These are phyloP conservation scores for Phytophthora chlamydospora DNA, from an alignment of 352 stramenopile species.

Conservation along the genomic window DNA sequence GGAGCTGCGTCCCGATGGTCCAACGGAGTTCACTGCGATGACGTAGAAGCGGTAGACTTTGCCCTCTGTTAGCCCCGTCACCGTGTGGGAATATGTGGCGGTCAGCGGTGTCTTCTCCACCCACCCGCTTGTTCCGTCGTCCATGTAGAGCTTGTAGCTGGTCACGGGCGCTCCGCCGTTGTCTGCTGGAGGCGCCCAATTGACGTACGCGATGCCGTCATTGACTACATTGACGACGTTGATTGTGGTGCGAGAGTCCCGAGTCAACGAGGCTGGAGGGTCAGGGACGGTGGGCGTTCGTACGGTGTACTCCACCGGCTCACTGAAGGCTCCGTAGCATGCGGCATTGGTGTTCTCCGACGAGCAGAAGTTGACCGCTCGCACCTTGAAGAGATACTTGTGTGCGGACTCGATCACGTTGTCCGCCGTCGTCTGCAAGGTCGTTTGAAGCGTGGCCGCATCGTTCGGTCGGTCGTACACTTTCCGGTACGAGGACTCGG, in stretches of 20 bases:
- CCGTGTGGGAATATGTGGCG: slow-evolving; percentile 52
- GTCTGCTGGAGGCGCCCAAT: slow-evolving; percentile 90
- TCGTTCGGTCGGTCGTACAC: slow-evolving; percentile 95
- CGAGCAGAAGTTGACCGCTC: slow-evolving; percentile 95
- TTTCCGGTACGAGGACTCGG: slow-evolving; percentile 76
- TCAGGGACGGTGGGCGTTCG: slow-evolving; percentile 85
- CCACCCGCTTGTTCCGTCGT: slow-evolving; percentile 61
- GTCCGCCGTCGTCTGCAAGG: slow-evolving; percentile 77
- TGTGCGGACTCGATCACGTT: slow-evolving; percentile 91
- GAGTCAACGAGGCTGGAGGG: slow-evolving; percentile 65
- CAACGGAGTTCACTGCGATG: slow-evolving; percentile 84
- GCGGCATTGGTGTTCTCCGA: slow-evolving; percentile 66
- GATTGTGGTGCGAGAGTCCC: slow-evolving; percentile 78
- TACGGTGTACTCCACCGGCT: slow-evolving; percentile 89
- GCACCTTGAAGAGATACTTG: slow-evolving; percentile 94
- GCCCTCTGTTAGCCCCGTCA: slow-evolving; percentile 69
- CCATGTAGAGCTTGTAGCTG: slow-evolving; percentile 93
- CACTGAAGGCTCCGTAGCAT: slow-evolving; percentile 92
- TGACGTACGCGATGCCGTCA: slow-evolving; percentile 64
- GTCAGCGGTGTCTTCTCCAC: slow-evolving; percentile 41
- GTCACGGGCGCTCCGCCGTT: slow-evolving; percentile 93
- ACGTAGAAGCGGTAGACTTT: slow-evolving; percentile 95
- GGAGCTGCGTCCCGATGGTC: slow-evolving; percentile 78
- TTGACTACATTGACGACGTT: slow-evolving; percentile 45
- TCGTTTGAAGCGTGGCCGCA: slow-evolving; percentile 64